Evolutionary conservation across 148 eudicot genomes (phyloP), one percentile per base, ranked within the genome.

Genomic region (Chenopodium album): DNA sequence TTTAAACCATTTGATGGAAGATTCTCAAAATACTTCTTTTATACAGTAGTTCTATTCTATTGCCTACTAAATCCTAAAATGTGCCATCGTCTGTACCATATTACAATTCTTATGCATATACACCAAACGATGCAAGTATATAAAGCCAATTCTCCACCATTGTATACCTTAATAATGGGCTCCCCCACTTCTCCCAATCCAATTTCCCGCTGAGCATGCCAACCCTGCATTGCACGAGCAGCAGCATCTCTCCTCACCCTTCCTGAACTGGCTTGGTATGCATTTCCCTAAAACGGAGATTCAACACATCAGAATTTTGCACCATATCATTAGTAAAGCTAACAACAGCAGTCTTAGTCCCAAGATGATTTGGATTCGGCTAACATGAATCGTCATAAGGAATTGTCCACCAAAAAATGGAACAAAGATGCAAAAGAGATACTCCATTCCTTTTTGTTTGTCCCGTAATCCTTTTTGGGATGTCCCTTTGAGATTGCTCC

Each of bases 201-300:
- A 85, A 70, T 81, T 78, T 90, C 89, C 67, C 97, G 91, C 73
- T 92, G 98, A 80, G 80, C 87, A 83, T 94, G 98, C 98, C 98
- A 92, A 54, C 98, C 97, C 88, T 95, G 97, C 97, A 93, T 95
- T 56, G 98, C 98, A 85, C 98, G 98, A 80, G 98, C 89, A 78
- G 98, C 97, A 84, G 98, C 89, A 84, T 93, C 98, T 80, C 98
- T 93, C 83, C 93, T 83, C 73, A 88, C 94, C 90, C 97, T 88
- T 48, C 94, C 98, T 29, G 98, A 88, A 68, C 91, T 92, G n/a
- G 94, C 73, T 81, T 88, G 94, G 81, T 78, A 71, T 71, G 87
- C 90, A 86, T 86, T 91, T 63, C 89, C 90, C 98, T 93, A 75
- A 37, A 20, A 81, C 7, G 41, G 59, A 67, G 65, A 41, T 16